A percentile compares a stretch with the other conserved stretches of the same genome.
Evolutionary conservation across 2,329 filamentous ascomycete species (phyloP).

Genomic region (Neonectria punicea): DNA sequence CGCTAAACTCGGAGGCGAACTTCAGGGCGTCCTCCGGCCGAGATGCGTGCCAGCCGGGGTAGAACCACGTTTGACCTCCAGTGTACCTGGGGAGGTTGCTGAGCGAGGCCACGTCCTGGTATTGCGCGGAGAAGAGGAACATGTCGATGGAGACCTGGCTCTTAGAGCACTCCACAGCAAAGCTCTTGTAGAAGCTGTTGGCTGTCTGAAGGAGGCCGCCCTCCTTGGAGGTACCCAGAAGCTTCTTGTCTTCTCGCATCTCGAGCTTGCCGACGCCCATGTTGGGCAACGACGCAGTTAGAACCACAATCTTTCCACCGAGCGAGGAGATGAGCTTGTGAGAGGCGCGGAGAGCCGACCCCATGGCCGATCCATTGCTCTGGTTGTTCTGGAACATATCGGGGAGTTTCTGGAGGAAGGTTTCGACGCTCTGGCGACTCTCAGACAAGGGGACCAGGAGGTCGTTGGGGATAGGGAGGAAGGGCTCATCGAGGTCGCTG

Average conservation of each 20-base stretch:
- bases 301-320: conserved; percentile 92
- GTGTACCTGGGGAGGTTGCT: conserved; percentile 97
- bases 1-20: conserved; percentile 95
- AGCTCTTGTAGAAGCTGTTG: conserved; percentile 98
- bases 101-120: conserved; percentile 96
- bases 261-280: conserved; percentile 89
- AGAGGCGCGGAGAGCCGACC: conserved; percentile 88
- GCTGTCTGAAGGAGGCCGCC: conserved; percentile 86
- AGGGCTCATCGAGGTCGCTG: conserved; percentile 95
- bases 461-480: conserved; percentile 92
- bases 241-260: conserved; percentile 95
- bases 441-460: conserved; percentile 90
- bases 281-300: conserved; percentile 91
- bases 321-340: conserved; percentile 96
- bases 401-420: conserved; percentile 89
- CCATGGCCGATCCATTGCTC: conserved; percentile 91
- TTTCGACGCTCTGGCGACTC: conserved; percentile 90
- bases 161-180: conserved; percentile 98
- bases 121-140: conserved; percentile 96
- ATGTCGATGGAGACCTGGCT: conserved; percentile 98
- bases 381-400: conserved; percentile 97
- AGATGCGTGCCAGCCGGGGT: conserved; percentile 96
- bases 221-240: conserved; percentile 94
- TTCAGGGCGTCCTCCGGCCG: conserved; percentile 96
- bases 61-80: conserved; percentile 98